Base-by-base conservation (phyloP, 345 rosid genomes). In the Gossypium turneri region DNA sequence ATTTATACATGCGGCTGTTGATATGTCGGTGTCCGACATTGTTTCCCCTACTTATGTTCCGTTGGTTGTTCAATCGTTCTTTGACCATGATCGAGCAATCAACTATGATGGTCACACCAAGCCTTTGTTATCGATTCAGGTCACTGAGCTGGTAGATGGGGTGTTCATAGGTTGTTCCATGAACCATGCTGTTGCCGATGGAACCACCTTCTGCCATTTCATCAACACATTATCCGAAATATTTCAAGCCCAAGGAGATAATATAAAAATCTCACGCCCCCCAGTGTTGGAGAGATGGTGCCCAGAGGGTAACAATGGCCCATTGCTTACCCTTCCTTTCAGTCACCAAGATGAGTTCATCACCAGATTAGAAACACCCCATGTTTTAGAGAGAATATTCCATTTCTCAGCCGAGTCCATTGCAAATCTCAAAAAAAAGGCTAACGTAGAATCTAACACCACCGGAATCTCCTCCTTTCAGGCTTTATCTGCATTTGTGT, bases 171-270 rank as follows among this genome's bases (percentile, higher is more conserved):
- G 27, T 12, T 24, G 34, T 12, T 58, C 16, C 0, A 58, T 58
- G 34, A 58, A 58, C 70, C 96, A 92, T 24, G 64, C 59, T 3
- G 11, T 94, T 38, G 94, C 84, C 1, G 94, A 94, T 52, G 96
- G 96, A 8, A 50, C 80, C 19, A 84, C 96, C 15, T 90, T 67
- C 57, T 92, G 90, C 94, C 79, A 89, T 66, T 90, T 94, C 83
- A 80, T 92, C 71, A 90, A 73, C 5, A 69, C 88, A 0, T 92
- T 81, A 81, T 92, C 96, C 1, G 88, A 92, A 67, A 87, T 86
- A 48, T 90, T 87, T 78, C 90, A 72, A 78, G 80, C 85, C 15
- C 73, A 77, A 44, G 86, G 76, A 34, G 12, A 48, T 12, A 22
- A 55, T 4, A 12, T n/a, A 19, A 9, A 24, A 7, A 83, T 88